Evolutionary conservation across 202 grass and related monocot genomes (phyloP).

Genomic region (Setaria viridis): DNA sequence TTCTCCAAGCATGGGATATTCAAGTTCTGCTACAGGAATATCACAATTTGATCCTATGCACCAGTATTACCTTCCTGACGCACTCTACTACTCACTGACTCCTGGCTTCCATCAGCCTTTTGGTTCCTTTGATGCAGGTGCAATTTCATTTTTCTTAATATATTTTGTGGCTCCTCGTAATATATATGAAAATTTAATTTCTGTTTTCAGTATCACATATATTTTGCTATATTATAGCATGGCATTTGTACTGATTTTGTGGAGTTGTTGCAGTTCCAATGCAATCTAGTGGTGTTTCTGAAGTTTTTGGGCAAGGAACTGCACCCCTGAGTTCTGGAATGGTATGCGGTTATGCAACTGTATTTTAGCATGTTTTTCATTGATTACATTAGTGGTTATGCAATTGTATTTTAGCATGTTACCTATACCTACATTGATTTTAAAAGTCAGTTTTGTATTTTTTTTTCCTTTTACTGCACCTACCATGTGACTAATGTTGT

Average conservation of each 20-base stretch:
- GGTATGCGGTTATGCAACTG: slow-evolving; percentile 33
- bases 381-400: not conserved
- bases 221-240: slow-evolving; percentile 2
- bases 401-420: not conserved
- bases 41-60: slow-evolving; percentile 41
- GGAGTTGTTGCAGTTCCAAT: slow-evolving; percentile 45
- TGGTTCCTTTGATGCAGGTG: slow-evolving; percentile 39
- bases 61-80: slow-evolving; percentile 43
- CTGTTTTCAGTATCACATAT: not conserved
- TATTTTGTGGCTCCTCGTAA: not conserved
- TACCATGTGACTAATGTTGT: not conserved
- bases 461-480: slow-evolving; percentile 14
- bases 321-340: slow-evolving; percentile 38
- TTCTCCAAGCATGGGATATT: slow-evolving; percentile 44
- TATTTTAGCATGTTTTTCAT: slow-evolving; percentile 3
- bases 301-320: slow-evolving; percentile 47
- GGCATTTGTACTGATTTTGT: slow-evolving; percentile 23
- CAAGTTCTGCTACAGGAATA: slow-evolving; percentile 27
- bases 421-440: not conserved
- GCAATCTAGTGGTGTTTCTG: slow-evolving; percentile 38
- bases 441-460: not conserved
- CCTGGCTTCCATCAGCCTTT: slow-evolving; percentile 43
- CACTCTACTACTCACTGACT: slow-evolving; percentile 19
- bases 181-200: slow-evolving; percentile 10
- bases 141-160: slow-evolving; percentile 8